Conservation (phyloP, 768 basidiomycete species). For the Calocera cornea region DNA sequence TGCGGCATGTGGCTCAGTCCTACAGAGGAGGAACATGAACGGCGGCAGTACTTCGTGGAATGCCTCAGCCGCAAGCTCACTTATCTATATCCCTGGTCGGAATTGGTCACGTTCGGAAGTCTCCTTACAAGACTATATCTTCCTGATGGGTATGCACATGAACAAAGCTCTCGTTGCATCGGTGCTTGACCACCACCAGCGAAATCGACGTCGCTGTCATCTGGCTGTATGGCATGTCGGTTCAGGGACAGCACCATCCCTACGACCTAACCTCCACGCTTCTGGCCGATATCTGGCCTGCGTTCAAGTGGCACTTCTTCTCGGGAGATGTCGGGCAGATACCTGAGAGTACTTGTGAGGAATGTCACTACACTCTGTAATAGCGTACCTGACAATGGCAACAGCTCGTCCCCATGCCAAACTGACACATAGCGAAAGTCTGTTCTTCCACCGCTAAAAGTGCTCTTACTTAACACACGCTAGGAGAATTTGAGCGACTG, state of each 20-base stretch:
- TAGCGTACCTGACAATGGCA: neutral
- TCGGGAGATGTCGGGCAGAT: neutral
- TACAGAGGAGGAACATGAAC: neutral
- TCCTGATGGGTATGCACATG: neutral
- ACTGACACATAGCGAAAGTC: neutral
- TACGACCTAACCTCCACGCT: neutral
- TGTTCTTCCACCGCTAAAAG: neutral
- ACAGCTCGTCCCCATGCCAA: neutral
- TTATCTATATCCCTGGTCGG: neutral
- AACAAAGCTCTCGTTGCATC: neutral
- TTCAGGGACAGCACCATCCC: neutral
- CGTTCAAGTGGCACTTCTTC: slow-evolving; percentile 1
- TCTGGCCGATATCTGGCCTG: neutral
- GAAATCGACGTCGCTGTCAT: neutral
- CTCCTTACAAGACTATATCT: neutral
- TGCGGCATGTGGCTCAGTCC: neutral
- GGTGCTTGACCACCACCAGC: neutral
- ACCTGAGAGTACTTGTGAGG: neutral
- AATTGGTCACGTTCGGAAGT: neutral
- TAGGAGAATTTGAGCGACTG: neutral
- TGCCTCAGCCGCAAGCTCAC: neutral
- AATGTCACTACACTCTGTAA: neutral
- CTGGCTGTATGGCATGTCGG: neutral
- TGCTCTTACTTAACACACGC: neutral
- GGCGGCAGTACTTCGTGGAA: neutral